Base-by-base conservation (phyloP, 345 rosid species). In the Euphorbia pulcherrima region DNA sequence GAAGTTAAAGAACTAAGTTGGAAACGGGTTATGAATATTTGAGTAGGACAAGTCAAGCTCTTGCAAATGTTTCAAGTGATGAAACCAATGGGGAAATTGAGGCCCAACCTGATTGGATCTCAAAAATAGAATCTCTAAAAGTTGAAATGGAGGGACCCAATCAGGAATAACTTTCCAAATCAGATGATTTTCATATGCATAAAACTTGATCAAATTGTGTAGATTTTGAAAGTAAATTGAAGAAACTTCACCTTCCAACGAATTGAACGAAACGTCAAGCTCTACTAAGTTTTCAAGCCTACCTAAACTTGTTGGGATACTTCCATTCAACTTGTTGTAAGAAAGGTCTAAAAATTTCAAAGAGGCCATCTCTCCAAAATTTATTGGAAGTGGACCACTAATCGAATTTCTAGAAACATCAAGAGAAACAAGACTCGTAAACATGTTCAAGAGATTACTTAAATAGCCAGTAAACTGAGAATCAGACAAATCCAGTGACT, bases 161-260 rank as follows among this genome's bases (percentile, higher is more conserved):
- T 27, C 35, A 26, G 62, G 26, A 60, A 23, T 60, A 30, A 35
- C 64, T 60, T 27, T n/a, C n/a, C n/a, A n/a, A n/a, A n/a, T n/a
- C n/a, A n/a, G n/a, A n/a, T n/a, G n/a, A n/a, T n/a, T n/a, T 60
- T 46, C 30, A 35, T 13, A 30, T 60, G 13, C 30, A n/a, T 20
- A 10, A 21, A 61, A 61, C 8, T 4, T 35, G 3, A 16, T 26
- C 64, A 74, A 67, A 13, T 18, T 78, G 2, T 75, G 48, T 46
- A 74, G 64, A 39, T 78, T 78, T 1, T 47, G 56, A 7, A 78
- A 70, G 57, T 70, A 78, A 40, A 48, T 27, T 61, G 69, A 72
- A 11, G 56, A 60, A 20, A 67, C 74, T 8, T 60, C 59, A 60
- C 81, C 81, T 6, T 70, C 2, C 12, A 74, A 40, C 21, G 0